These are phyloP conservation scores for Seiridium unicorne DNA, from an alignment of 2,329 filamentous ascomycete genomes.

Conservation along the genomic window DNA sequence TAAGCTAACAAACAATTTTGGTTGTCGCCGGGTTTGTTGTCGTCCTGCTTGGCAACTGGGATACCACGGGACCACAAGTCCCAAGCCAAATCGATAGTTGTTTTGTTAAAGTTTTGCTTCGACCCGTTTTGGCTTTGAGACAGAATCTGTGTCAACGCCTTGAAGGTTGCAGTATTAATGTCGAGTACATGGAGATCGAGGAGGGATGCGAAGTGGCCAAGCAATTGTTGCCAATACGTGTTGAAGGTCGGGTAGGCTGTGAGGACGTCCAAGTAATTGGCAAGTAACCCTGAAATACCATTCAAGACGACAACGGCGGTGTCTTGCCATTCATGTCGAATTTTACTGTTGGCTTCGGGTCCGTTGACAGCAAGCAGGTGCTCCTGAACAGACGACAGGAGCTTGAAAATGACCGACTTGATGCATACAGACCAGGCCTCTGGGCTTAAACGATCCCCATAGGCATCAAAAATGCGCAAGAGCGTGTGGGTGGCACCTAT, in stretches of 20 bases:
- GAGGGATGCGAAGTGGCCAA: slow-evolving; percentile 65
- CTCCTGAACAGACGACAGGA: slow-evolving; percentile 68
- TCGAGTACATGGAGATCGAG: slow-evolving; percentile 64
- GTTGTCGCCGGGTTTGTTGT: slow-evolving; percentile 58
- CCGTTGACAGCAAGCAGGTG: slow-evolving; percentile 44
- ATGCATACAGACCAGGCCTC: slow-evolving; percentile 84
- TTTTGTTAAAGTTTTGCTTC: slow-evolving; percentile 43
- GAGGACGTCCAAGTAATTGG: slow-evolving; percentile 74
- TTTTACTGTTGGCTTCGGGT: slow-evolving; percentile 35
- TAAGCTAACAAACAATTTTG: slow-evolving; percentile 87
- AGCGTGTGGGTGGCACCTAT: slow-evolving; percentile 81
- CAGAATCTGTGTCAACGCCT: slow-evolving; percentile 64
- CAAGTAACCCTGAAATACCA: slow-evolving; percentile 70
- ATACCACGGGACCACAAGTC: slow-evolving; percentile 66
- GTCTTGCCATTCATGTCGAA: slow-evolving; percentile 64
- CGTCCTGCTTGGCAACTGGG: slow-evolving; percentile 44
- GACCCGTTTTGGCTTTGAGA: slow-evolving; percentile 44
- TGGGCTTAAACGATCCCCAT: slow-evolving; percentile 74
- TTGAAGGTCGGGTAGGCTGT: slow-evolving; percentile 66
- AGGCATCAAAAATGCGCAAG: slow-evolving; percentile 87
- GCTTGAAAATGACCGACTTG: slow-evolving; percentile 74
- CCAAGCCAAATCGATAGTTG: slow-evolving; percentile 64
- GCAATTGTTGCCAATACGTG: slow-evolving; percentile 71
- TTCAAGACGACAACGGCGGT: slow-evolving; percentile 73
- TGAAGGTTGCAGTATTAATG: slow-evolving; percentile 70